Base-by-base conservation (phyloP, 306 rosid genomes). In the Rosa lucieae region DNA sequence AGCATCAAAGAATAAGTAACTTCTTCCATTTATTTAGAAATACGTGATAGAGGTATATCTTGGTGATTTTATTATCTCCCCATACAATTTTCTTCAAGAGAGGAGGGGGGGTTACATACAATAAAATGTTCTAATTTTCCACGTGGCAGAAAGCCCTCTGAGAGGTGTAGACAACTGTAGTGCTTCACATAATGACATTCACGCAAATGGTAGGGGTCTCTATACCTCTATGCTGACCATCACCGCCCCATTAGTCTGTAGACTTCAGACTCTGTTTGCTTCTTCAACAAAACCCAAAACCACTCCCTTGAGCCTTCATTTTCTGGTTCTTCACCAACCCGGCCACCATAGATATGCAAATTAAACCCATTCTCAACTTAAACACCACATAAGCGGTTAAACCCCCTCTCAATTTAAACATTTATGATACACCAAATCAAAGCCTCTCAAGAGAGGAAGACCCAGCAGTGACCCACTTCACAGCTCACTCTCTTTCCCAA, bases 391-490 rank as follows among this genome's bases (percentile, higher is more conserved):
- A 44, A 44, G 47, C 74, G 65, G 65, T 20, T 78, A 44, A 47
- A 62, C 32, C 76, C 76, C 59, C 67, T 44, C 67, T 44, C 63
- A 52, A 8, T 51, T 14, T 12, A 18, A n/a, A 29, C 66, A 53
- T 86, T 86, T 56, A 79, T 84, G 80, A 77, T 75, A 77, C 84
- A 48, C 80, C 82, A 80, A 78, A 74, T 81, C 79, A 73, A 84
- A 77, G 79, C 62, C 72, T 14, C 77, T 56, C 72, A 59, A 51
- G 29, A 65, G 83, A 71, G 21, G 44, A 39, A 67, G 21, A 65
- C 21, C n/a, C n/a, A 63, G n/a, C 18, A 29, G 46, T 66, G 48
- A 79, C 68, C 84, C 83, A 69, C 77, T 52, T 56, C 77, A 53
- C 72, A 59, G 53, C 76, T 62, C 56, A n/a, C 63, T 73, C 80